Conservation (phyloP, 2,329 filamentous ascomycete species). For the Botrytis paeoniae region DNA sequence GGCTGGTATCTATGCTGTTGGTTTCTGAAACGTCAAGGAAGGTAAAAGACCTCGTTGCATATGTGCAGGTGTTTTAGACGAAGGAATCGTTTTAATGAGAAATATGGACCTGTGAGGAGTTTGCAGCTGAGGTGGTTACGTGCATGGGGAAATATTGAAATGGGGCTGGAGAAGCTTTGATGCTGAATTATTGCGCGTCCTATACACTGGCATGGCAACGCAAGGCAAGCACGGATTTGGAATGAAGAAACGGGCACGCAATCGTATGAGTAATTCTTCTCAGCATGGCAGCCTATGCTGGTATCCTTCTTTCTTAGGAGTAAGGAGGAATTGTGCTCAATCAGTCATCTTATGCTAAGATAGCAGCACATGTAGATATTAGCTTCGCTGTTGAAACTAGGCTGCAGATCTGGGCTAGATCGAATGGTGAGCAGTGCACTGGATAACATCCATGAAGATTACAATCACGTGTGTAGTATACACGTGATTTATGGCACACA, state of each 20-base stretch:
- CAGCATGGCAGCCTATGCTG: background rate
- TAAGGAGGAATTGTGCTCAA: background rate
- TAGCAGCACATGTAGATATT: background rate
- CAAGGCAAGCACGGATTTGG: background rate
- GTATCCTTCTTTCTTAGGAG: background rate
- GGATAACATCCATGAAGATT: background rate
- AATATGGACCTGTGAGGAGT: background rate
- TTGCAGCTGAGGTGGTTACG: constrained; percentile 4
- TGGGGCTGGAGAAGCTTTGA: background rate
- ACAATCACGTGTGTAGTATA: background rate
- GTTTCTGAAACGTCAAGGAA: constrained; percentile 2
- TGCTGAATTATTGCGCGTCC: background rate
- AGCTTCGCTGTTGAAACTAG: background rate
- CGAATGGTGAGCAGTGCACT: background rate
- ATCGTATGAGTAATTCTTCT: background rate
- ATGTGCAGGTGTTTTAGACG: background rate
- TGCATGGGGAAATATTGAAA: background rate
- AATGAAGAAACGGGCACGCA: background rate
- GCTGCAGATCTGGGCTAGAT: background rate
- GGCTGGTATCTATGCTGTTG: constrained; percentile 3
- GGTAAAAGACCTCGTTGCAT: background rate
- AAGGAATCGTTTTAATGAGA: background rate
- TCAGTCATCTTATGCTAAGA: background rate
- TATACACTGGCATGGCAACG: background rate
- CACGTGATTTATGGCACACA: background rate